phyloP scores from a whole-genome alignment of 768 basidiomycete species.

The Tubosaeta sp. region DNA sequence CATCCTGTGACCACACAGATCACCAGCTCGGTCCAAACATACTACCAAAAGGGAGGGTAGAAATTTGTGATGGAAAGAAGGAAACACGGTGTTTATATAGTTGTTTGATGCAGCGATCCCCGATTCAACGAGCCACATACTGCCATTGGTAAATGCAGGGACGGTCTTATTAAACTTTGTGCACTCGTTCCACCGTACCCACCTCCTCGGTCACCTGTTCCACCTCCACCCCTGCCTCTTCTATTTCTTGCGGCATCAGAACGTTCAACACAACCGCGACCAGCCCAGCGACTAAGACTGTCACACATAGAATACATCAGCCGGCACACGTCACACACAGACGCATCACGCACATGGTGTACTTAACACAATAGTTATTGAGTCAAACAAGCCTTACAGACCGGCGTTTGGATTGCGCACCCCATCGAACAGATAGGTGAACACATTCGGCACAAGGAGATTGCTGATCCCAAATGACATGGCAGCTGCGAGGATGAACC shows the following conservation, averaged over 20 bases:
- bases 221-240: conserved; percentile 19
- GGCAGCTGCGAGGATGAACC: conserved; percentile 68
- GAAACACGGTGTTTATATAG: too few relatives aligned
- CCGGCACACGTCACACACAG: too few relatives aligned
- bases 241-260: conserved; percentile 42
- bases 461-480: conserved; percentile 69
- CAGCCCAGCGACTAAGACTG: conserved; percentile 27
- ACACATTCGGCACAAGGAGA: conserved; percentile 60
- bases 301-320: too few relatives aligned
- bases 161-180: background rate
- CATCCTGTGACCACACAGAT: too few relatives aligned
- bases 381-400: conserved; percentile 65
- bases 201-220: conserved; percentile 22
- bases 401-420: conserved; percentile 50
- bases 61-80: too few relatives aligned
- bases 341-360: too few relatives aligned
- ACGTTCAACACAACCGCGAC: conserved; percentile 56
- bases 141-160: too few relatives aligned
- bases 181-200: conserved; percentile 8
- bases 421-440: conserved; percentile 65
- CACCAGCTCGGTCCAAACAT: too few relatives aligned
- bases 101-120: too few relatives aligned
- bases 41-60: too few relatives aligned
- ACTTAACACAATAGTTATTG: conserved; percentile 63
- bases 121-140: too few relatives aligned